Percentiles rank a stretch among this genome's conserved stretches.
Evolutionary conservation across 2,329 filamentous ascomycete genomes (phyloP).

Genomic region (Diplodia scrobiculata): DNA sequence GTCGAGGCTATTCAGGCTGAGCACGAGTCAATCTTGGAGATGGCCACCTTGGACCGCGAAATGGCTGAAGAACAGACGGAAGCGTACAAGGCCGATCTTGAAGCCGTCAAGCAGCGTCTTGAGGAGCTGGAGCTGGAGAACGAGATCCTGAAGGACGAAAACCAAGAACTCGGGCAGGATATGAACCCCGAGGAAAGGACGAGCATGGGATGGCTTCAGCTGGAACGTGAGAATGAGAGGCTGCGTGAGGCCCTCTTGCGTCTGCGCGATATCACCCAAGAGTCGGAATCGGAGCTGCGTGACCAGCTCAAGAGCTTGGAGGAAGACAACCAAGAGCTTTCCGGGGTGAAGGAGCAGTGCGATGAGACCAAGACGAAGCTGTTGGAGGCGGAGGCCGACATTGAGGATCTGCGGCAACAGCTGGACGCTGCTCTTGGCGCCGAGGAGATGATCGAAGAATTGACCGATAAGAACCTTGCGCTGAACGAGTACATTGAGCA

Average conservation of each 20-base stretch:
- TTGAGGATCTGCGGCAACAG: conserved; percentile 86
- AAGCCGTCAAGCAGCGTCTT: conserved; percentile 70
- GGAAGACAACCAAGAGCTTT: conserved; percentile 46
- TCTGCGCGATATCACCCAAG: conserved; percentile 82
- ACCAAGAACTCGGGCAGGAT: conserved; percentile 76
- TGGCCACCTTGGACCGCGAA: conserved; percentile 85
- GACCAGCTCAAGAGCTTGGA: conserved; percentile 56
- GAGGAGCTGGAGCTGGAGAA: conserved; percentile 88
- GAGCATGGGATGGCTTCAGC: conserved; percentile 83
- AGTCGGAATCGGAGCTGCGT: conserved; percentile 77
- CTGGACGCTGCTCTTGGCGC: conserved; percentile 84
- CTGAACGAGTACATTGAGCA: conserved; percentile 83
- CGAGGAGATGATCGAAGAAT: conserved; percentile 90
- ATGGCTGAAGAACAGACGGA: conserved; percentile 96
- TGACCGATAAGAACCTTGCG: conserved; percentile 82
- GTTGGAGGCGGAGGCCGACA: conserved; percentile 68
- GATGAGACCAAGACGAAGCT: conserved; percentile 72
- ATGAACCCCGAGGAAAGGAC: conserved; percentile 87
- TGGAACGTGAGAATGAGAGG: conserved; percentile 87
- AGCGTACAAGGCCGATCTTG: conserved; percentile 75
- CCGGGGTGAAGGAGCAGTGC: conserved; percentile 60
- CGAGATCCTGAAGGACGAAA: conserved; percentile 84
- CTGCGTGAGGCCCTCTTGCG: conserved; percentile 81
- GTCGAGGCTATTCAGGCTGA: conserved; percentile 77
- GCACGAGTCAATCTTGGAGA: conserved; percentile 80